phyloP scores from a whole-genome alignment of 2,329 filamentous ascomycete genomes.

The Rugonectria rugulosa region DNA sequence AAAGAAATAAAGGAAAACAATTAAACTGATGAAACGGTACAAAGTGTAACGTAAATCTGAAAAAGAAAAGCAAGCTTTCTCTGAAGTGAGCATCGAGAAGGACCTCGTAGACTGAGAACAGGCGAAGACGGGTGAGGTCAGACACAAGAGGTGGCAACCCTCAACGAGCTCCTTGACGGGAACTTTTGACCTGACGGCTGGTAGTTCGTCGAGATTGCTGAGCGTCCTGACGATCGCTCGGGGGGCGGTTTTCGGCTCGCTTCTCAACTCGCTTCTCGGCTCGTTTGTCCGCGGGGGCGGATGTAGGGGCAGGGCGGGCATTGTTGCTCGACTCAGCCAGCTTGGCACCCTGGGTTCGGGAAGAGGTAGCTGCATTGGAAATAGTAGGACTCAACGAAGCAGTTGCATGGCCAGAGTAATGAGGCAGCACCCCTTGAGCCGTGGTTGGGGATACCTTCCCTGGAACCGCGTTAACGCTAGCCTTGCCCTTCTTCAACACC shows the following conservation, averaged over 20 bases:
- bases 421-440: conserved; percentile 61
- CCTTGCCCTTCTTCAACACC: conserved; percentile 60
- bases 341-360: conserved; percentile 41
- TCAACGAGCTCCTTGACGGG: conserved; percentile 28
- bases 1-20: conserved; percentile 21
- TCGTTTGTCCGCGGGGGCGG: too few relatives aligned
- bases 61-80: conserved; percentile 44
- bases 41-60: conserved; percentile 33
- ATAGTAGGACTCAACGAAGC: conserved; percentile 57
- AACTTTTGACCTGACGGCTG: conserved; percentile 26
- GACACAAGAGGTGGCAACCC: not conserved
- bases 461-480: conserved; percentile 55
- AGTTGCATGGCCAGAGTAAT: conserved; percentile 60
- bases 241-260: conserved; percentile 56
- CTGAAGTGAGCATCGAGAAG: conserved; percentile 15
- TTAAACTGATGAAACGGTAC: conserved; percentile 37
- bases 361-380: conserved; percentile 47
- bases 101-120: not conserved
- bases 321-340: conserved; percentile 35
- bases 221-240: conserved; percentile 31
- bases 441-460: conserved; percentile 61
- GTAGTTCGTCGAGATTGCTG: conserved; percentile 24
- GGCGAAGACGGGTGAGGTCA: too few relatives aligned
- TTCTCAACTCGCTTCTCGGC: conserved; percentile 54
- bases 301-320: conserved; percentile 18